A percentile compares a stretch with the other conserved stretches of the same genome.
phyloP scores from a whole-genome alignment of 495 filamentous ascomycete species.

The Cenococcum geophilum region DNA sequence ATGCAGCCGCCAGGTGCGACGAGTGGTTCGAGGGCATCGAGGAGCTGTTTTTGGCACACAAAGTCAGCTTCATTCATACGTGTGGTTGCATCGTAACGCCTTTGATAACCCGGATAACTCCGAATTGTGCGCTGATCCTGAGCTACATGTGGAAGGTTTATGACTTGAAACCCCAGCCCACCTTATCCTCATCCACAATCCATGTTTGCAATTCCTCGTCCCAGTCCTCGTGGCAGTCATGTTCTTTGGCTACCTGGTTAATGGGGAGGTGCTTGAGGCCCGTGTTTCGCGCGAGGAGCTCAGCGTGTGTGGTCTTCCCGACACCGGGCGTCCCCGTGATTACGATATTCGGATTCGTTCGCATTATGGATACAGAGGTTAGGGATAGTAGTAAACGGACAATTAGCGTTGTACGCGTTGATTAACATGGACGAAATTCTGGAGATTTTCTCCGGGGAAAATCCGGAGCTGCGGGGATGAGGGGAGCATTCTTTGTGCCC shows the following conservation, averaged over 20 bases:
- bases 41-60: slow-evolving; percentile 48
- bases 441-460: no score
- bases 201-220: slow-evolving; percentile 79
- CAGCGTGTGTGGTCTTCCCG: slow-evolving; percentile 87
- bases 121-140: background rate
- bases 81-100: no score
- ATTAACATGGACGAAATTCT: no score
- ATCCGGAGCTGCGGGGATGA: no score
- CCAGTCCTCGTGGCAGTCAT: slow-evolving; percentile 73
- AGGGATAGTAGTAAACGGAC: no score
- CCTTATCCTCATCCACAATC: slow-evolving; percentile 97
- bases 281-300: slow-evolving; percentile 64
- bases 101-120: no score
- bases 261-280: slow-evolving; percentile 80
- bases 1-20: slow-evolving; percentile 75
- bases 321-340: slow-evolving; percentile 93
- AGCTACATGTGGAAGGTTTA: background rate
- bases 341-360: slow-evolving; percentile 78
- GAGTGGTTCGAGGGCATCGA: slow-evolving; percentile 84
- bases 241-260: slow-evolving; percentile 84
- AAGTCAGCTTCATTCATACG: background rate
- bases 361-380: slow-evolving; percentile 33
- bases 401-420: no score
- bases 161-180: slow-evolving; percentile 35
- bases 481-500: background rate